Evolutionary conservation across 331 rosid species (phyloP).

Genomic region (Acacia pycnantha): DNA sequence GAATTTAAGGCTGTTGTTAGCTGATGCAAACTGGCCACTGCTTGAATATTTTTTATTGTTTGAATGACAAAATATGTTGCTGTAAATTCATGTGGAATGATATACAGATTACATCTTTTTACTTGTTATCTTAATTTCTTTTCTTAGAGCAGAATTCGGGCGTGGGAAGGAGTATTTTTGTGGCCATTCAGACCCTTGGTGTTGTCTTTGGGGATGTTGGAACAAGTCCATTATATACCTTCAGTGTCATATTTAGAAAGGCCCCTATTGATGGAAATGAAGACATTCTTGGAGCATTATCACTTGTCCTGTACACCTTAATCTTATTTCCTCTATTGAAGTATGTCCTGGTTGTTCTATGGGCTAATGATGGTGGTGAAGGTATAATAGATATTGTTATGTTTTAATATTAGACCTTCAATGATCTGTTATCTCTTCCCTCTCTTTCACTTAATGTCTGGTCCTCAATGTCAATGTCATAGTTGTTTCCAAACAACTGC

Average conservation of each 20-base stretch:
- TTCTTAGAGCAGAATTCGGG: constrained; percentile 63
- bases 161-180: constrained; percentile 55
- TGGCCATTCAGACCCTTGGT: constrained; percentile 94
- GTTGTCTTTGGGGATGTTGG: constrained; percentile 99
- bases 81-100: constrained; percentile 17
- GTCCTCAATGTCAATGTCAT: neutral
- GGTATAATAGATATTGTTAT: constrained; percentile 46
- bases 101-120: neutral
- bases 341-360: constrained; percentile 90
- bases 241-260: constrained; percentile 90
- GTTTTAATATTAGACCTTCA: neutral
- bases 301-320: constrained; percentile 85
- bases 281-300: constrained; percentile 92
- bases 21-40: neutral
- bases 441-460: constrained; percentile 4
- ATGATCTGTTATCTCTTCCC: neutral
- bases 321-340: constrained; percentile 90
- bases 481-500: constrained; percentile 42
- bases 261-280: constrained; percentile 82
- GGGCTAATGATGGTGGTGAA: constrained; percentile 98
- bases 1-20: neutral
- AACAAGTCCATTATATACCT: constrained; percentile 93
- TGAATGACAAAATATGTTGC: neutral
- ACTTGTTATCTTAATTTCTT: constrained; percentile 19
- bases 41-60: neutral